Conservation (phyloP, 1,284 basidiomycete genomes). For the Sanghuangporus baumii region DNA sequence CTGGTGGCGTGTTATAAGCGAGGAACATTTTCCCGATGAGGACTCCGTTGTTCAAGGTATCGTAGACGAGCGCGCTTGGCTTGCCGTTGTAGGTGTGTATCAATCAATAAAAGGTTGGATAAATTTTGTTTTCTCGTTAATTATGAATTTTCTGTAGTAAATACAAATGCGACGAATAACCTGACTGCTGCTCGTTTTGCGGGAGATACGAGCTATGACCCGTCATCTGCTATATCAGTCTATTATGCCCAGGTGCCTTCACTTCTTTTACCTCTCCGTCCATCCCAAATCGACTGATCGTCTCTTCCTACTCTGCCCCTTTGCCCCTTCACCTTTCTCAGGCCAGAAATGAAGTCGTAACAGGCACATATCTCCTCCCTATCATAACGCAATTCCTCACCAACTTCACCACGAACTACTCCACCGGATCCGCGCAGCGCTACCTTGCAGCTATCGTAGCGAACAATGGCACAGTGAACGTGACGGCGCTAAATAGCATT, state of each 20-base stretch:
- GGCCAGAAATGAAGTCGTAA: constrained; percentile 30
- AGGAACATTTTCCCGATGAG: constrained; percentile 23
- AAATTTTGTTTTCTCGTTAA: neutral
- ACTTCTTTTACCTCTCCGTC: neutral
- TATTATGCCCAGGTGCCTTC: constrained; percentile 29
- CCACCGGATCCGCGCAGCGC: constrained; percentile 26
- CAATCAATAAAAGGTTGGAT: neutral
- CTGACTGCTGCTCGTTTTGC: constrained; percentile 27
- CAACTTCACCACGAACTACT: constrained; percentile 23
- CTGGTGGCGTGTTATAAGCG: constrained; percentile 27
- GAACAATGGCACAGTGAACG: constrained; percentile 27
- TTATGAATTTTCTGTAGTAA: constrained; percentile 22
- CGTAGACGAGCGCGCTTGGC: constrained; percentile 29
- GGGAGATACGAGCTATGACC: constrained; percentile 30
- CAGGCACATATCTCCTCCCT: constrained; percentile 29
- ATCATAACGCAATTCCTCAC: constrained; percentile 25
- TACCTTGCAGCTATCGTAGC: constrained; percentile 26
- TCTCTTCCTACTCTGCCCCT: neutral
- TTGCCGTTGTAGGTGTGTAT: constrained; percentile 32
- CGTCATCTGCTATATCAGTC: constrained; percentile 27
- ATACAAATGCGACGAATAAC: constrained; percentile 25
- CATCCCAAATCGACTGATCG: neutral
- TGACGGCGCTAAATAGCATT: constrained; percentile 35
- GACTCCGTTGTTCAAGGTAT: constrained; percentile 27
- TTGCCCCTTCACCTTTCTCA: constrained; percentile 6